A percentile compares a stretch with the other conserved stretches of the same genome.
Conservation (phyloP, 768 basidiomycete species). For the Suillus subalutaceus region DNA sequence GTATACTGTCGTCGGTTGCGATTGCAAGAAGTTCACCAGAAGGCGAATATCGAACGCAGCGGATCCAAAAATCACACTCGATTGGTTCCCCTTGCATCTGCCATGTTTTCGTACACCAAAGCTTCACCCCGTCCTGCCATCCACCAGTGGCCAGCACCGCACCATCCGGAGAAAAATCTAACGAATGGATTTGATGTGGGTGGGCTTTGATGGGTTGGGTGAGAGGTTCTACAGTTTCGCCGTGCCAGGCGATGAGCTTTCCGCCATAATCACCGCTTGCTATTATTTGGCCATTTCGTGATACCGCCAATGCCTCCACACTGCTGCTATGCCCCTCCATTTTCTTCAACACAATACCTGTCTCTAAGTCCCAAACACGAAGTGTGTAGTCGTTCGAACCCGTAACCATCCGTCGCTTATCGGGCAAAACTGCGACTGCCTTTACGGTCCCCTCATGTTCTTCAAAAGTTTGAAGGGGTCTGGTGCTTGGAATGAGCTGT, state of each 20-base stretch:
- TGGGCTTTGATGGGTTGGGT: neutral
- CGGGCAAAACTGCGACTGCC: neutral
- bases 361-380: neutral
- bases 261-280: neutral
- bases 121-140: neutral
- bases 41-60: neutral
- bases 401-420: neutral
- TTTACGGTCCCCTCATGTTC: neutral
- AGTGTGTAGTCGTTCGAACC: neutral
- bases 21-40: neutral
- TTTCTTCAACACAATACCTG: neutral
- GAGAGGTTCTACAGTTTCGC: neutral
- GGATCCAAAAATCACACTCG: neutral
- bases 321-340: neutral
- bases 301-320: neutral
- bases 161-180: neutral
- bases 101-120: neutral
- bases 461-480: neutral
- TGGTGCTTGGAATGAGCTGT: neutral
- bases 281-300: neutral
- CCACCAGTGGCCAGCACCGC: neutral
- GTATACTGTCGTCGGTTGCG: neutral
- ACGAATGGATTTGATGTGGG: neutral
- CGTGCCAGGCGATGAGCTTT: neutral
- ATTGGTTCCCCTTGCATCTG: neutral